These are phyloP conservation scores for Piromyces finnis DNA, from an alignment of 192 early-diverging fungal species.

Conservation along the genomic window DNA sequence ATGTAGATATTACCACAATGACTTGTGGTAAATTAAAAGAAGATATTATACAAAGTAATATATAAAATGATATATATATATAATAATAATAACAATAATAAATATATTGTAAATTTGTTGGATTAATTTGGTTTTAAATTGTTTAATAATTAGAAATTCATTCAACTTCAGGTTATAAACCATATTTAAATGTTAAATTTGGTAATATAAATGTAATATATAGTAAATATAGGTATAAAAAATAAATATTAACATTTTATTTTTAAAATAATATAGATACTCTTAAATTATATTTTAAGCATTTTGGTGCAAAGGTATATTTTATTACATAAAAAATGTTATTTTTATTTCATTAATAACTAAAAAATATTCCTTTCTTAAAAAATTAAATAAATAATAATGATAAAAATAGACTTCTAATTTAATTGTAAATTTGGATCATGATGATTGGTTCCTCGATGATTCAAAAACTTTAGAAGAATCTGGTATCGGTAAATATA, in stretches of 20 bases:
- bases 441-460: conserved; percentile 39
- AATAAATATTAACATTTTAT: too few species aligned
- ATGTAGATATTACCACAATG: conserved; percentile 41
- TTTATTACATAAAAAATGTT: too few species aligned
- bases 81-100: too few species aligned
- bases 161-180: conserved; percentile 40
- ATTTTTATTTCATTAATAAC: too few species aligned
- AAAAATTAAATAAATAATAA: too few species aligned
- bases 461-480: conserved; percentile 29
- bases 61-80: neutral
- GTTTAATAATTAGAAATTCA: conserved; percentile 26
- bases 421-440: conserved; percentile 71
- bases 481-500: conserved; percentile 36
- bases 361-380: too few species aligned
- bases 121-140: neutral
- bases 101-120: too few species aligned
- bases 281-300: conserved; percentile 53
- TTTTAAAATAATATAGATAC: conserved; percentile 42
- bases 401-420: conserved; percentile 38
- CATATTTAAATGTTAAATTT: conserved; percentile 44
- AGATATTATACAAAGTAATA: conserved; percentile 28
- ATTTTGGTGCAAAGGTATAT: conserved; percentile 49
- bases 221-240: too few species aligned
- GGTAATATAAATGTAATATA: too few species aligned
- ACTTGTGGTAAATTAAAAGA: conserved; percentile 46